Conservation (phyloP, 2,329 filamentous ascomycete genomes). For the Paecilomyces formosus region DNA sequence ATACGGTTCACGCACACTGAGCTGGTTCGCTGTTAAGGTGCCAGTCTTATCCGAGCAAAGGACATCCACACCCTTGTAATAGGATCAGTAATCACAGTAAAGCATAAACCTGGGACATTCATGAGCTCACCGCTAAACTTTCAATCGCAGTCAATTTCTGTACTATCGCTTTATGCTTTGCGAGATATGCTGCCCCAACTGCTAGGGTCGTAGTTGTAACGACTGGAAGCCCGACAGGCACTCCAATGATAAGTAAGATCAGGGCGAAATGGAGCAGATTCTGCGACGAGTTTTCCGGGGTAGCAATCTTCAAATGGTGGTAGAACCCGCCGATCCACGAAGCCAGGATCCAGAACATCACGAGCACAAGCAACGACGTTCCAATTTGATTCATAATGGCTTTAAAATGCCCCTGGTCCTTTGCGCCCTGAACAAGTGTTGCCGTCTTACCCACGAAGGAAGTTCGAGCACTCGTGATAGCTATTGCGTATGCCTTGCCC, state of each 20-base stretch:
- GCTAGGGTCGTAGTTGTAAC: constrained; percentile 67
- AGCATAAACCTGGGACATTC: background rate
- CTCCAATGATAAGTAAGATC: constrained; percentile 64
- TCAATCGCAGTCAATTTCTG: constrained; percentile 69
- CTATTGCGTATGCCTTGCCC: constrained; percentile 61
- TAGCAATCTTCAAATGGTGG: constrained; percentile 51
- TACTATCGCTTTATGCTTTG: constrained; percentile 65
- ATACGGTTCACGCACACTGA: constrained; percentile 64
- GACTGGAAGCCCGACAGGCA: constrained; percentile 66
- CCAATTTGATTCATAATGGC: constrained; percentile 71
- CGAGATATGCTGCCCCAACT: constrained; percentile 65
- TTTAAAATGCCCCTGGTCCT: constrained; percentile 69
- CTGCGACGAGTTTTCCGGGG: constrained; percentile 41
- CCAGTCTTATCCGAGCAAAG: constrained; percentile 72
- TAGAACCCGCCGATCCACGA: constrained; percentile 69
- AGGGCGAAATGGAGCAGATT: constrained; percentile 58
- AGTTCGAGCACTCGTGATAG: constrained; percentile 55
- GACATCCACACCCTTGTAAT: constrained; percentile 52
- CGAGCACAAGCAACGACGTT: constrained; percentile 60
- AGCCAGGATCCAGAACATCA: constrained; percentile 63
- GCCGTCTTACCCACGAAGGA: constrained; percentile 68
- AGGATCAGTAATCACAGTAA: background rate
- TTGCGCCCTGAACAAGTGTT: constrained; percentile 60
- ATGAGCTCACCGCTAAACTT: constrained; percentile 48
- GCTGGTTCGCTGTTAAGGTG: constrained; percentile 50